These are phyloP conservation scores for Gymnopilus dilepis DNA, from an alignment of 768 basidiomycete species.

Conservation along the genomic window DNA sequence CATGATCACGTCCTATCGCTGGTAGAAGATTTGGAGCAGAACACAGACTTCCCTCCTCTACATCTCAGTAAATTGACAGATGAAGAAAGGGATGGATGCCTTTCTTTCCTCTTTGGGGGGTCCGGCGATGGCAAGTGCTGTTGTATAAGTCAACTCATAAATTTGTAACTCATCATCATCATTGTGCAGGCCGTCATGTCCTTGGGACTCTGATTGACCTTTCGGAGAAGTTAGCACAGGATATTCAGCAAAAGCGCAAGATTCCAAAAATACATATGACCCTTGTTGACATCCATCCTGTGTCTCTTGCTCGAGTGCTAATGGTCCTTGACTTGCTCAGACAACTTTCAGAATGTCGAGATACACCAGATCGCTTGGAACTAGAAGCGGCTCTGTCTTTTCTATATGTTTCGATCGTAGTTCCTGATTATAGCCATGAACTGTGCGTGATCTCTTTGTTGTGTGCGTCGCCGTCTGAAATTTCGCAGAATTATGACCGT, in stretches of 20 bases:
- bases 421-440: slow-evolving; percentile 22
- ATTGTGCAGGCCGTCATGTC: slow-evolving; percentile 5
- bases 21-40: not conserved
- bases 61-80: not conserved
- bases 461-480: too few species aligned
- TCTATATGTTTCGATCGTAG: slow-evolving; percentile 14
- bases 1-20: slow-evolving; percentile 1
- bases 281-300: slow-evolving; percentile 4
- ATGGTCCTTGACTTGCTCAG: not conserved
- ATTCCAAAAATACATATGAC: not conserved
- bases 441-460: slow-evolving; percentile 16
- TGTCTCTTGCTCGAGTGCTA: not conserved
- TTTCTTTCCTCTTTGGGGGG: slow-evolving; percentile 18
- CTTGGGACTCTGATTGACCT: not conserved
- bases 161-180: not conserved
- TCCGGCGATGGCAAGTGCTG: slow-evolving; percentile 7
- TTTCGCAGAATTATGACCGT: slow-evolving; percentile 1
- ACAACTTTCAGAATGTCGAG: not conserved
- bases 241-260: not conserved
- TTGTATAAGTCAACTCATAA: not conserved
- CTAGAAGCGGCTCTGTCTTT: slow-evolving; percentile 18
- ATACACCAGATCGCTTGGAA: not conserved
- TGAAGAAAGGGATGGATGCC: not conserved
- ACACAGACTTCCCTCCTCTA: not conserved
- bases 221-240: not conserved